Evolutionary conservation across 176 grass and related monocot genomes (phyloP).

Genomic region (Eremochloa ophiuroides): DNA sequence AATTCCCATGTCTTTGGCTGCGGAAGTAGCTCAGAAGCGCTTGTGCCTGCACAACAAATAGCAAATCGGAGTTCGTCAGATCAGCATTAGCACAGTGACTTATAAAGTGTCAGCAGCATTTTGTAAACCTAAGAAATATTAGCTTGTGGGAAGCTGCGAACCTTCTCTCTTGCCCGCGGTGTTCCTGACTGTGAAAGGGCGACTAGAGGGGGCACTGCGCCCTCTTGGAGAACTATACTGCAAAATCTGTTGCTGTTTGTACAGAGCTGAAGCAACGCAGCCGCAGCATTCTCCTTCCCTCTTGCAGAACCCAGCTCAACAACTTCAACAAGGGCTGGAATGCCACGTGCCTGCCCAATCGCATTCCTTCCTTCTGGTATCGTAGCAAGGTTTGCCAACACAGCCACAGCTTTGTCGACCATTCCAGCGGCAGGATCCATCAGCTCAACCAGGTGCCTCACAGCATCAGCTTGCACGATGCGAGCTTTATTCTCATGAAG

Average conservation of each 20-base stretch:
- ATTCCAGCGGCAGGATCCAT: slow-evolving; percentile 97
- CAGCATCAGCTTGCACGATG: slow-evolving; percentile 81
- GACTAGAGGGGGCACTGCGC: slow-evolving; percentile 83
- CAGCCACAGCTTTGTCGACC: slow-evolving; percentile 98
- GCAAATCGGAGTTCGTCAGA: background rate
- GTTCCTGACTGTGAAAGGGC: slow-evolving; percentile 94
- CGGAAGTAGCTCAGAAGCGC: slow-evolving; percentile 94
- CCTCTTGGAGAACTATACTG: slow-evolving; percentile 94
- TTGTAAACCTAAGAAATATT: slow-evolving; percentile 3
- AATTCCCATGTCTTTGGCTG: slow-evolving; percentile 78
- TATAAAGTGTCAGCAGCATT: background rate
- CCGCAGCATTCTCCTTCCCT: slow-evolving; percentile 91
- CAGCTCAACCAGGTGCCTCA: slow-evolving; percentile 75
- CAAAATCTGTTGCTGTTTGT: slow-evolving; percentile 92
- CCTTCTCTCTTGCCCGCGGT: slow-evolving; percentile 89
- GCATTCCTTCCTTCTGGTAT: slow-evolving; percentile 87
- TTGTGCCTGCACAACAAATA: slow-evolving; percentile 58
- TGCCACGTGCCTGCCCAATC: slow-evolving; percentile 74
- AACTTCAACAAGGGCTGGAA: slow-evolving; percentile 86
- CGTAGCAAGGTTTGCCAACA: slow-evolving; percentile 89
- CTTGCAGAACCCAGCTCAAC: slow-evolving; percentile 94
- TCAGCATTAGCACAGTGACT: background rate
- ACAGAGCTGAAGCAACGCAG: slow-evolving; percentile 85
- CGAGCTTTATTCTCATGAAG: slow-evolving; percentile 90
- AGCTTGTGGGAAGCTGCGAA: background rate